Base-by-base conservation (phyloP, 129 eudicot genomes). In the Scalesia atractyloides region DNA sequence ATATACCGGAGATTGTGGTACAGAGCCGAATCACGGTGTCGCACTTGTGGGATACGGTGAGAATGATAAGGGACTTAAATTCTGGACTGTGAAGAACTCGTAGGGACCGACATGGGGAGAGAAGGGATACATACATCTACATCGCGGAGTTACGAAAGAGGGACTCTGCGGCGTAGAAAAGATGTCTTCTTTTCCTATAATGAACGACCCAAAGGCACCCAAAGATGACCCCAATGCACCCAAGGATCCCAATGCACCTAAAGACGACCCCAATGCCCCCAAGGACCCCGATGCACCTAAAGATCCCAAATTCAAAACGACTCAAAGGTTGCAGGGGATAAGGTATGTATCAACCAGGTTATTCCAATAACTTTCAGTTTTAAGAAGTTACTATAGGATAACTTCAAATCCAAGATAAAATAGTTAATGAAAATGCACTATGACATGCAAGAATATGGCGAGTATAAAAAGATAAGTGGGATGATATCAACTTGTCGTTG, bases 1-100 rank as follows among this genome's bases (percentile, higher is more conserved):
- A 34, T 92, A 74, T 63, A 87, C 81, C 0, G 98, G 98, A 60
- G 70, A 69, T 3, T 92, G 98, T 69, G 95, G 90, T 1, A 83
- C 82, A 5, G 84, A 85, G 44, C 72, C 84, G 37, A 58, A 82
- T 61, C 98, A 89, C 9, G 80, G 48, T 17, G 53, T 76, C 0
- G 34, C 36, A 11, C 7, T 76, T 12, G 74, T 76, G 13, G 80
- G 80, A 37, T 76, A 76, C n/a, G 80, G 63, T 7, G 73, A 36
- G 41, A 44, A 8, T 3, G 39, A 54, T 0, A 59, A 68, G 14
- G 80, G 80, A 1, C 0, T 66, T 18, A 76, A 76, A 73, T 76
- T 57, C 39, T 76, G 74, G 74, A 54, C 36, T 0, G 24, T 76
- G 12, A 76, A 76, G 59, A 76, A 76, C 59, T 76, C 75, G 0